These are phyloP conservation scores for Crithidia brevicula DNA, from an alignment of 208 protist genomes.

Conservation along the genomic window DNA sequence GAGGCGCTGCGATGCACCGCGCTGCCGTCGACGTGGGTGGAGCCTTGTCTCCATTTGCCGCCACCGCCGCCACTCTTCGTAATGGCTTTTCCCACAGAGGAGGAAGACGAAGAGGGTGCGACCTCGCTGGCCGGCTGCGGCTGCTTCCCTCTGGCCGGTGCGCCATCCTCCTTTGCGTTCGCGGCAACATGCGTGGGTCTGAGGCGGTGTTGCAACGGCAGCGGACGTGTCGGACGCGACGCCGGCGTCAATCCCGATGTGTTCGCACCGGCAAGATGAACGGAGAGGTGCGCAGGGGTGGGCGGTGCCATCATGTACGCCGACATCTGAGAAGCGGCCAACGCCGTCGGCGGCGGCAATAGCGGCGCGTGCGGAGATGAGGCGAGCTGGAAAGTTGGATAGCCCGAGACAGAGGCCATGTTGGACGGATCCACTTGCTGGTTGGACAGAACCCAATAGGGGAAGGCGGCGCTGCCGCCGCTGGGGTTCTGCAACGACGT, in stretches of 20 bases:
- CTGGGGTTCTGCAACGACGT: neutral
- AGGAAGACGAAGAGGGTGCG: neutral
- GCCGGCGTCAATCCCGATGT: too few species aligned
- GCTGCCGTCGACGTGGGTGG: neutral
- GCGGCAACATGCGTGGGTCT: too few species aligned
- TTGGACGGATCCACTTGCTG: neutral
- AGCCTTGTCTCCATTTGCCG: neutral
- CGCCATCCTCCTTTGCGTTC: neutral
- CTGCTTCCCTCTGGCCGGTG: neutral
- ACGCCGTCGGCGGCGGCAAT: neutral
- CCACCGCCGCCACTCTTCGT: neutral
- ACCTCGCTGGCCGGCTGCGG: neutral
- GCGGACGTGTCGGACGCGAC: too few species aligned
- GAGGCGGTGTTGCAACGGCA: neutral
- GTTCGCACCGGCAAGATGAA: too few species aligned
- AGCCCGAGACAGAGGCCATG: neutral
- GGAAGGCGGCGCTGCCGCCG: neutral
- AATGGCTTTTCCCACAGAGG: neutral
- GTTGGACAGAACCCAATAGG: constrained; percentile 3
- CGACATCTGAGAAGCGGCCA: neutral
- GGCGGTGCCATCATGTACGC: too few species aligned
- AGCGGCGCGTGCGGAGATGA: neutral
- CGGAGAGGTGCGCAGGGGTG: too few species aligned
- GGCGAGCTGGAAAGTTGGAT: neutral
- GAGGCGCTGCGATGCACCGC: neutral